phyloP scores from a whole-genome alignment of 2,329 filamentous ascomycete species.

The Zymoseptoria passerinii region DNA sequence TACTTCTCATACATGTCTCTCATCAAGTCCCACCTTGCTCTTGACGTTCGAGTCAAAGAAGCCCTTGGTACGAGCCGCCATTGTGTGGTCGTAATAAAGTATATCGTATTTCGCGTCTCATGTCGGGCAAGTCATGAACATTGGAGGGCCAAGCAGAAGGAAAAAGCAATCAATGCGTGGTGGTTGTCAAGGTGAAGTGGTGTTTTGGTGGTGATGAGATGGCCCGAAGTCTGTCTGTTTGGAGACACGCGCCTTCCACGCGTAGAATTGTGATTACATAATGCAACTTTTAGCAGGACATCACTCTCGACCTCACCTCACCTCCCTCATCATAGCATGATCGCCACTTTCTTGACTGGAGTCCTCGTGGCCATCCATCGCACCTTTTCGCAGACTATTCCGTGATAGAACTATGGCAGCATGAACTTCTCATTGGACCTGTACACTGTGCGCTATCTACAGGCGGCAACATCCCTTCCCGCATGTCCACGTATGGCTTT shows the following conservation, averaged over 20 bases:
- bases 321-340: background rate
- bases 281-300: too few species aligned
- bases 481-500: background rate
- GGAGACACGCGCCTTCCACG: background rate
- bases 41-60: slow-evolving; percentile 44
- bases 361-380: background rate
- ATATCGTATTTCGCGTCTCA: background rate
- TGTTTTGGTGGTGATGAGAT: too few species aligned
- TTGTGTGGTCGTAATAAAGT: slow-evolving; percentile 1
- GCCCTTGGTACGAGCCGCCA: slow-evolving; percentile 38
- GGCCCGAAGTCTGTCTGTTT: background rate
- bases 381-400: background rate
- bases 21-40: slow-evolving; percentile 29
- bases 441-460: too few species aligned
- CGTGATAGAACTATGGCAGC: too few species aligned
- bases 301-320: background rate
- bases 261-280: too few species aligned
- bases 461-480: too few species aligned
- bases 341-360: too few species aligned
- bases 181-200: background rate
- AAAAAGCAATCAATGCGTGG: background rate
- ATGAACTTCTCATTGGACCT: too few species aligned
- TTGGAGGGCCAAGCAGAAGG: background rate
- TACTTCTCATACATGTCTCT: background rate
- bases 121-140: background rate